Evolutionary conservation across 805 yeast species (phyloP).

Genomic region (Metschnikowia bowlesiae): DNA sequence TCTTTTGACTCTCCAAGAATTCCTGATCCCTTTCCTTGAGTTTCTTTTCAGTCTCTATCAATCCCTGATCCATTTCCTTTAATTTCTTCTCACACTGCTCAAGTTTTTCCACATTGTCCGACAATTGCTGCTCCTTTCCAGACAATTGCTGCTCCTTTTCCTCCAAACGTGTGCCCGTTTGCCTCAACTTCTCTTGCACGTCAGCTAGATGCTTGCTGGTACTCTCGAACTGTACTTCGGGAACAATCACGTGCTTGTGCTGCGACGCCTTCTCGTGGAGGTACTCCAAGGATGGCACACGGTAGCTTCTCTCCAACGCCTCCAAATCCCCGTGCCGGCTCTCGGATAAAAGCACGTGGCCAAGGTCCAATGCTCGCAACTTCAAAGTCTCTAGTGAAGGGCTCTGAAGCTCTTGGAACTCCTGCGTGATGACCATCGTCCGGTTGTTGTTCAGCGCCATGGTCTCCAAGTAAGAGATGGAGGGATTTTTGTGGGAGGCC

Average conservation of each 20-base stretch:
- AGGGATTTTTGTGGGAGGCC: slow-evolving; percentile 13
- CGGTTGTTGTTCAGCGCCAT: slow-evolving; percentile 1
- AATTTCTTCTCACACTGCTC: too few relatives aligned
- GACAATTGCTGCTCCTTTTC: neutral
- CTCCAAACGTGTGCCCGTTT: neutral
- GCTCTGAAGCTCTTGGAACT: neutral
- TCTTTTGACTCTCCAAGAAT: too few relatives aligned
- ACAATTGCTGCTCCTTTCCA: neutral
- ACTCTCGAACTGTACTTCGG: slow-evolving; percentile 1
- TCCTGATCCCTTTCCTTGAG: too few relatives aligned
- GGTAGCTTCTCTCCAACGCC: slow-evolving; percentile 1
- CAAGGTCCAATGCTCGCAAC: slow-evolving; percentile 2
- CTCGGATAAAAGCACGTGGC: slow-evolving; percentile 7
- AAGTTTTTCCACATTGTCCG: neutral
- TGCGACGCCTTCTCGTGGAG: slow-evolving; percentile 2
- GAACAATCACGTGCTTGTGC: slow-evolving; percentile 2
- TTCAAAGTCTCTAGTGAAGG: slow-evolving; percentile 5
- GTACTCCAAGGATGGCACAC: slow-evolving; percentile 6
- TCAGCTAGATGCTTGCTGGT: neutral
- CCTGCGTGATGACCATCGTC: neutral
- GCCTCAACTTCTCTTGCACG: neutral
- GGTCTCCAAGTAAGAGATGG: slow-evolving; percentile 12
- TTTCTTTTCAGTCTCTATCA: neutral
- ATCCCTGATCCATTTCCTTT: neutral
- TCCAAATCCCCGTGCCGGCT: slow-evolving; percentile 3